These are phyloP conservation scores for Aureobasidium sp. DNA, from an alignment of 2,329 filamentous ascomycete species.

Conservation along the genomic window DNA sequence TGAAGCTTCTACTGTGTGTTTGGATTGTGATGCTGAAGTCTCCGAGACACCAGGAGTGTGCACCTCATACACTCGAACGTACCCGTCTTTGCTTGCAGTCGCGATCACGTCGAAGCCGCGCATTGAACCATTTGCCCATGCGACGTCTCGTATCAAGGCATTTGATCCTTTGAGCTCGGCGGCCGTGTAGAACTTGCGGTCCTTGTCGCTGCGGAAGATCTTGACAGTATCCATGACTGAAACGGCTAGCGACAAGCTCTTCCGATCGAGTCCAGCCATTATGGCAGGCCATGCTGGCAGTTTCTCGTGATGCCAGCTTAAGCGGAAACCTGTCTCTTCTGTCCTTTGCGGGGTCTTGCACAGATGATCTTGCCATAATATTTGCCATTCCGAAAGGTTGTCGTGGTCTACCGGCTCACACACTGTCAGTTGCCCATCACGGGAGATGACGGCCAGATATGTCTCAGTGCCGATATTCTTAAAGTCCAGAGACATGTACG, in stretches of 20 bases:
- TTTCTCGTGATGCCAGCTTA: slow-evolving; percentile 82
- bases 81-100: slow-evolving; percentile 87
- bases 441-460: slow-evolving; percentile 75
- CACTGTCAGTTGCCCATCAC: slow-evolving; percentile 71
- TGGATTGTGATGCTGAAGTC: slow-evolving; percentile 30
- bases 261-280: slow-evolving; percentile 71
- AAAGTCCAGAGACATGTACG: slow-evolving; percentile 74
- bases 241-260: slow-evolving; percentile 74
- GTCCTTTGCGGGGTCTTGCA: slow-evolving; percentile 64
- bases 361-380: slow-evolving; percentile 70
- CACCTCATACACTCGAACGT: slow-evolving; percentile 79
- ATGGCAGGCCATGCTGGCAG: slow-evolving; percentile 72
- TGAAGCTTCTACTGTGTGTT: not conserved
- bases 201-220: slow-evolving; percentile 70
- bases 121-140: slow-evolving; percentile 89
- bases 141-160: slow-evolving; percentile 75
- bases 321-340: slow-evolving; percentile 79
- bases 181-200: slow-evolving; percentile 78
- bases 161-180: slow-evolving; percentile 67
- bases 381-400: slow-evolving; percentile 66
- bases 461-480: slow-evolving; percentile 79
- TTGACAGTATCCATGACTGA: slow-evolving; percentile 78
- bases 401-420: slow-evolving; percentile 83
- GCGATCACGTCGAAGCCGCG: slow-evolving; percentile 85
- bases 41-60: slow-evolving; percentile 51